A percentile compares a stretch with the other conserved stretches of the same genome.
phyloP scores from a whole-genome alignment of 108 stramenopile genomes.

The Fragilaria radians region DNA sequence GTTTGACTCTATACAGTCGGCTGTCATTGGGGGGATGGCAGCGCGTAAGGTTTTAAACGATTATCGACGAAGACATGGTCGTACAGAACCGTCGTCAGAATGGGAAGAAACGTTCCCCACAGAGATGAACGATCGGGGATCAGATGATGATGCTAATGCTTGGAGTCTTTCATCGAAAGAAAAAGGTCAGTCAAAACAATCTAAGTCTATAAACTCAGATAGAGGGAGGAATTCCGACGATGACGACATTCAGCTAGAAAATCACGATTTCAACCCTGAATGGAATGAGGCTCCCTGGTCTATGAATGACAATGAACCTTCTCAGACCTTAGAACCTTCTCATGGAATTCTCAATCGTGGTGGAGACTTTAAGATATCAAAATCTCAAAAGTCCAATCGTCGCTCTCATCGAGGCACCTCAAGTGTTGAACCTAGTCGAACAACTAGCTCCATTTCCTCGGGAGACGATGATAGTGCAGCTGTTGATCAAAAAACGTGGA shows the following conservation, averaged over 20 bases:
- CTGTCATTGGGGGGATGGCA: background rate
- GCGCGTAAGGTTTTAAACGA: background rate
- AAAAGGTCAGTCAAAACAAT: no score
- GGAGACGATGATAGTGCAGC: constrained; percentile 7
- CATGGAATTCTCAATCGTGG: constrained; percentile 31
- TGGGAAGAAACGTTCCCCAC: no score
- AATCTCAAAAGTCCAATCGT: background rate
- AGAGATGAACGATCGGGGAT: no score
- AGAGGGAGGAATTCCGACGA: no score
- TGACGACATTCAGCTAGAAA: no score
- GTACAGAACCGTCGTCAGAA: background rate
- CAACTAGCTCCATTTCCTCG: constrained; percentile 19
- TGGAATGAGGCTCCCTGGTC: no score
- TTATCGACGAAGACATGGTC: background rate
- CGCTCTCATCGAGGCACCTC: background rate
- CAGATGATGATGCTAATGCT: no score
- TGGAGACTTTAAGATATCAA: constrained; percentile 14
- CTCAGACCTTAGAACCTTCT: background rate
- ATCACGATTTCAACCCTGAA: no score
- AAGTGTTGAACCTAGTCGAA: constrained; percentile 10
- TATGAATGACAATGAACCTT: background rate
- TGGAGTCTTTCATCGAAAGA: no score
- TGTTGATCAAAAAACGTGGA: constrained; percentile 1
- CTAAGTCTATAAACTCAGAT: no score
- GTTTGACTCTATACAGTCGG: background rate